phyloP scores from a whole-genome alignment of 2,329 filamentous ascomycete genomes.

The Grosmannia clavigera region DNA sequence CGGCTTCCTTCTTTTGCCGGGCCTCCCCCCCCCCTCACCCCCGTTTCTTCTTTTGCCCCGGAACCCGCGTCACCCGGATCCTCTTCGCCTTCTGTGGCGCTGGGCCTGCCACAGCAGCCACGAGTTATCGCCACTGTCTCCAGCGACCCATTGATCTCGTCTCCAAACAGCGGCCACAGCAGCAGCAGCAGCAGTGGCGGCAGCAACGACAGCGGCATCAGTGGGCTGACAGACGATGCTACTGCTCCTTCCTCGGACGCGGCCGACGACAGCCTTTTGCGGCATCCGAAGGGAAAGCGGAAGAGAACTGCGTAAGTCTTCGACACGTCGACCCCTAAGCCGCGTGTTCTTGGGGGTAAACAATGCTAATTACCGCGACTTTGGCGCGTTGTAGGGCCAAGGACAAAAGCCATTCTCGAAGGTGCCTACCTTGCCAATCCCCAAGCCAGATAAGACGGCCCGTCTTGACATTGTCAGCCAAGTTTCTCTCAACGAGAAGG shows the following conservation, averaged over 20 bases:
- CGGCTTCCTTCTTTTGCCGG: background rate
- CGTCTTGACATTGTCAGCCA: slow-evolving; percentile 73
- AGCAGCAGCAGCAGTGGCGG: slow-evolving; percentile 7
- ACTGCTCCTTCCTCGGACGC: slow-evolving; percentile 9
- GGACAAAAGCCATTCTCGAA: slow-evolving; percentile 84
- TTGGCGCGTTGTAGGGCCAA: slow-evolving; percentile 46
- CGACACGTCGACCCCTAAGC: background rate
- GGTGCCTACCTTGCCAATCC: slow-evolving; percentile 71
- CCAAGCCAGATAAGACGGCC: slow-evolving; percentile 83
- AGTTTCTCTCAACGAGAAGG: slow-evolving; percentile 85
- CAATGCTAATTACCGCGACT: background rate
- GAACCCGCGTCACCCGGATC: slow-evolving; percentile 5
- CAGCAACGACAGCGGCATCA: background rate
- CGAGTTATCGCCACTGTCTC: background rate
- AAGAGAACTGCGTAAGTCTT: slow-evolving; percentile 49
- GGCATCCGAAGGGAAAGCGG: slow-evolving; percentile 47
- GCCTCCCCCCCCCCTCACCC: background rate
- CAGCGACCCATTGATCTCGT: background rate
- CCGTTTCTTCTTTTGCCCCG: slow-evolving; percentile 4
- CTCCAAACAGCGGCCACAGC: slow-evolving; percentile 1
- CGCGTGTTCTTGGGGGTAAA: background rate
- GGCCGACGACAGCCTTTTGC: slow-evolving; percentile 11
- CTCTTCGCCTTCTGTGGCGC: slow-evolving; percentile 5
- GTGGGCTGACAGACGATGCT: slow-evolving; percentile 6
- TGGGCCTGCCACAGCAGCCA: slow-evolving; percentile 3